Conservation (phyloP, 2,329 filamentous ascomycete genomes). For the Talaromyces sp. region DNA sequence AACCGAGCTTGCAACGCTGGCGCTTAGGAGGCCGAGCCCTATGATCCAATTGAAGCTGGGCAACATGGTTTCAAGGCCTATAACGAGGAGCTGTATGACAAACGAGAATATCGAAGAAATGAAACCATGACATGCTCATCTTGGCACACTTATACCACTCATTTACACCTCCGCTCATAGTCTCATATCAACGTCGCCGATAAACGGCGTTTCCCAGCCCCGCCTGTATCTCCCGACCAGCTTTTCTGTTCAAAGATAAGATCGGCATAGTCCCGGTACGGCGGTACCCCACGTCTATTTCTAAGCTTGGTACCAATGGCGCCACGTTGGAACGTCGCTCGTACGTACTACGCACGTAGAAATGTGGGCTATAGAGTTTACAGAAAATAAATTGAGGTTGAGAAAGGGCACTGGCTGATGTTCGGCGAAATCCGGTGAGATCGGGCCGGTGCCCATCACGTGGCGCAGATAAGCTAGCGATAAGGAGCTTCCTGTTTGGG, state of each 20-base stretch:
- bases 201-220: not conserved
- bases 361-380: not conserved
- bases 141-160: slow-evolving; percentile 1
- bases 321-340: too few relatives aligned
- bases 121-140: not conserved
- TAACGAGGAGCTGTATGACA: not conserved
- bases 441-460: slow-evolving; percentile 2
- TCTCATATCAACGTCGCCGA: not conserved
- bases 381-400: not conserved
- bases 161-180: not conserved
- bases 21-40: slow-evolving; percentile 8
- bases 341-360: not conserved
- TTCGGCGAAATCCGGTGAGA: not conserved
- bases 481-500: not conserved
- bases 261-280: not conserved
- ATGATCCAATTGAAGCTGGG: slow-evolving; percentile 12
- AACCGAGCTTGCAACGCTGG: slow-evolving; percentile 6
- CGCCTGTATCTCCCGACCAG: not conserved
- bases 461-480: not conserved
- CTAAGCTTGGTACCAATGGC: too few relatives aligned
- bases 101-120: not conserved
- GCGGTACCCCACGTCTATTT: too few relatives aligned
- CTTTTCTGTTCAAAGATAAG: not conserved
- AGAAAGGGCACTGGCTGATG: not conserved
- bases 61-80: not conserved